Evolutionary conservation across 495 filamentous ascomycete genomes (phyloP), one percentile per base, ranked within the genome.

Genomic region (Copromyces sp.): DNA sequence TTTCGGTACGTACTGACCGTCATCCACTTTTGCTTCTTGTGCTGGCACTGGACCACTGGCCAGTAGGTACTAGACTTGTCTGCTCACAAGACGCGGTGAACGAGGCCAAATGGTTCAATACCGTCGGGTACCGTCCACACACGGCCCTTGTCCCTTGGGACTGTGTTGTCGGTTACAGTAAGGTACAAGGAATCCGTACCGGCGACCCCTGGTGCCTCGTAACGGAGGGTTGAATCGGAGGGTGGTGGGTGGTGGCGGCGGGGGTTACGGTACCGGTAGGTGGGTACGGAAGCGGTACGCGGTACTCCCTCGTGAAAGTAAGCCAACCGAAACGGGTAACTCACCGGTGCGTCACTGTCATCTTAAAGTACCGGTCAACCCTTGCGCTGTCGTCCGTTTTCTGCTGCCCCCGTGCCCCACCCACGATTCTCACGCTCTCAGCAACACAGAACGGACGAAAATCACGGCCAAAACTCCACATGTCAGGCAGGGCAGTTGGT

Each of bases 21-120:
- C 59, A 74, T 73, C 74, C 72, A 71, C 74, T 69, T 76, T 76
- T 78, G 75, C 76, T 73, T 74, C 24, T 69, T 69, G 68, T 39
- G 71, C 39, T 61, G 53, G 53, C 29, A 61, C 53, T 61, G 53
- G 53, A 65, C 3, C 35, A 5, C 35, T 3, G 35, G 35, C 24
- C 24, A n/a, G n/a, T n/a, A n/a, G n/a, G n/a, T n/a, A n/a, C n/a
- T n/a, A n/a, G n/a, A n/a, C n/a, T 5, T 61, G 53, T 24, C 29
- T 24, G 53, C 29, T 61, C 53, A 65, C 53, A 65, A 65, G 53
- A 65, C 53, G 53, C 53, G 53, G 29, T 65, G 53, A 65, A 37
- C 29, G 29, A 65, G 53, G 53, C 53, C 53, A 65, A 65, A 35
- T 65, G 53, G 29, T 65, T 17, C 53, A 35, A 35, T 65, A 65